Base-by-base conservation (phyloP, 106 monocot genomes). In the Platanthera guangdongensis region DNA sequence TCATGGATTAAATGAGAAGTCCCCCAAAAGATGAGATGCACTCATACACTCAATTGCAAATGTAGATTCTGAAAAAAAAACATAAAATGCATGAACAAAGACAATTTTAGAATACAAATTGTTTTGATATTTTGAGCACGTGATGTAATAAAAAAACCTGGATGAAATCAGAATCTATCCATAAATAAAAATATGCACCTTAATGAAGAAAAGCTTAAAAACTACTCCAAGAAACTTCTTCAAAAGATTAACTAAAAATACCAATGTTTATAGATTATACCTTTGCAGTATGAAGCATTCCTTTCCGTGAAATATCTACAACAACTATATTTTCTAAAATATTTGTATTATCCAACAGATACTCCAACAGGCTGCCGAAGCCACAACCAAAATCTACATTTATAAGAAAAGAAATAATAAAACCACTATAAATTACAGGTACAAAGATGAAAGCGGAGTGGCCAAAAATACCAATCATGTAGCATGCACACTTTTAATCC, bases 361-460 rank as follows among this genome's bases (percentile, higher is more conserved):
- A 88, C 79, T 92, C 90, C 70, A 99, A 84, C 25, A 99, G 81
- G 68, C 94, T 90, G 63, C 97, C 94, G 45, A 94, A 94, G 55
- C 94, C 97, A 84, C 94, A 99, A 9, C 97, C 97, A 94, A 99
- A 99, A 85, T 99, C 97, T 69, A 94, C 94, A 94, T 99, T 80
- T 50, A 73, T 50, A 6, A 46, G 16, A 72, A 3, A 72, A 72
- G 30, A 73, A 57, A 46, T 39, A 52, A 64, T 63, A 4, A 46
- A 46, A 19, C 49, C 21, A 0, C 25, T 25, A 25, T 25, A 25
- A 25, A 25, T 25, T 25, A 25, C 14, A 46, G 62, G 13, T 68
- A 55, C 54, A 39, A 30, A 16, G 30, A 3, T 21, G 25, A 64
- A 75, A 32, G 70, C 53, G 21, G 21, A 51, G 18, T 45, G 13